These are phyloP conservation scores for Coprinopsis marcescibilis DNA, from an alignment of 768 basidiomycete species.

Conservation along the genomic window DNA sequence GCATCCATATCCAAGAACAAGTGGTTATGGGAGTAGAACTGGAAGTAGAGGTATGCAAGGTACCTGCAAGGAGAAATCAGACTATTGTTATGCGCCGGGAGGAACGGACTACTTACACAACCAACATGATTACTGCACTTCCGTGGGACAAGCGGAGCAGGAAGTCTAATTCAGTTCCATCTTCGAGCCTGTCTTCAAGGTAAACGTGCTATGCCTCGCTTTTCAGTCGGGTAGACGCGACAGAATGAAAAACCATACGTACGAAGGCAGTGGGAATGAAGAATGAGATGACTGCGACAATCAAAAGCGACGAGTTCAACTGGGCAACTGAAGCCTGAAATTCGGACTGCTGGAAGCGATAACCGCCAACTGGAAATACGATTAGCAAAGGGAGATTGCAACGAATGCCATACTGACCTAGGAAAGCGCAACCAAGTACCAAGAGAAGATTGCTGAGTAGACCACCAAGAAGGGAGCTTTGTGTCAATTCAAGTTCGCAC, in stretches of 20 bases:
- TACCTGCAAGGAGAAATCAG: background rate
- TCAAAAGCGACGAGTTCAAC: slow-evolving; percentile 58
- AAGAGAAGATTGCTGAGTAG: slow-evolving; percentile 70
- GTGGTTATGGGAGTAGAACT: slow-evolving; percentile 48
- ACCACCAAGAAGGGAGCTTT: slow-evolving; percentile 46
- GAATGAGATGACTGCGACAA: slow-evolving; percentile 50
- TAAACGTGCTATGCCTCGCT: slow-evolving; percentile 27
- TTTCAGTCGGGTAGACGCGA: slow-evolving; percentile 5
- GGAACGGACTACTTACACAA: slow-evolving; percentile 27
- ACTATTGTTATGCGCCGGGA: background rate
- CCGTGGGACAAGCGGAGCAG: slow-evolving; percentile 42
- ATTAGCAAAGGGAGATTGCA: background rate
- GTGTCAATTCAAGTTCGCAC: slow-evolving; percentile 50
- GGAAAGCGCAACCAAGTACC: slow-evolving; percentile 76
- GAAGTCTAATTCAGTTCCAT: slow-evolving; percentile 32
- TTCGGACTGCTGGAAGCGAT: slow-evolving; percentile 43
- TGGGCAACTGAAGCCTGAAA: slow-evolving; percentile 52
- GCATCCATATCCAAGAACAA: slow-evolving; percentile 34
- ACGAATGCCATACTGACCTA: slow-evolving; percentile 49
- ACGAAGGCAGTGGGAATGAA: slow-evolving; percentile 17
- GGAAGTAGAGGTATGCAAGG: slow-evolving; percentile 39
- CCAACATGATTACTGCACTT: slow-evolving; percentile 38
- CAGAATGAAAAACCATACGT: slow-evolving; percentile 5
- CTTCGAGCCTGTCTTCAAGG: slow-evolving; percentile 23
- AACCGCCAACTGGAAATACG: slow-evolving; percentile 33